phyloP scores from a whole-genome alignment of 2,329 filamentous ascomycete species.

The Diaporthe vaccinii region DNA sequence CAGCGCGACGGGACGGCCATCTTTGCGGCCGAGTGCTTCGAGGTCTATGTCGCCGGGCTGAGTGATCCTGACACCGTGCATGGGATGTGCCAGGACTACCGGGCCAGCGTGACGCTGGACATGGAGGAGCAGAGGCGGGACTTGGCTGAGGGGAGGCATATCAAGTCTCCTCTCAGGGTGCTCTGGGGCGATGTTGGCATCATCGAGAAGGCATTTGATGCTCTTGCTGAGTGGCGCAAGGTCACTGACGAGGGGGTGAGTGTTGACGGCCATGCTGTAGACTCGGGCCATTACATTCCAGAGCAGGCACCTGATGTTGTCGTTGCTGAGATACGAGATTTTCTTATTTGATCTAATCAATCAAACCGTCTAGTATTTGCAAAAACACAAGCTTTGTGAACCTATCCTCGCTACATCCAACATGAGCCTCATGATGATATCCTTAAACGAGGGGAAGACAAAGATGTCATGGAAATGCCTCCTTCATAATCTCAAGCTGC shows the following conservation, averaged over 20 bases:
- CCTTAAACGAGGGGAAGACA: too few relatives aligned
- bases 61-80: slow-evolving; percentile 58
- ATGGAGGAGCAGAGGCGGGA: slow-evolving; percentile 64
- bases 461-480: too few relatives aligned
- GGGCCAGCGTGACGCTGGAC: slow-evolving; percentile 65
- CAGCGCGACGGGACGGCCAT: slow-evolving; percentile 52
- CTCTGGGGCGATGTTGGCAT: slow-evolving; percentile 64
- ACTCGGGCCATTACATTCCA: slow-evolving; percentile 63
- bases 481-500: too few relatives aligned
- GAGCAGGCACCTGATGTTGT: slow-evolving; percentile 65
- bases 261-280: slow-evolving; percentile 58
- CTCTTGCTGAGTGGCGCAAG: slow-evolving; percentile 63
- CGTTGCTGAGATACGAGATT: slow-evolving; percentile 55
- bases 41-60: slow-evolving; percentile 58
- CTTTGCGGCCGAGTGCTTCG: slow-evolving; percentile 52
- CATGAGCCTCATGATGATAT: too few relatives aligned
- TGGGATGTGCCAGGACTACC: slow-evolving; percentile 69
- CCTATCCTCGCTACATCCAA: too few relatives aligned
- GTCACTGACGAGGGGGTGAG: slow-evolving; percentile 53
- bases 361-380: too few relatives aligned
- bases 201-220: slow-evolving; percentile 64
- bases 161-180: slow-evolving; percentile 61
- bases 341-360: slow-evolving; percentile 44
- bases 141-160: slow-evolving; percentile 55
- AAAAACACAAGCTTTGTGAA: too few relatives aligned